Base-by-base conservation (phyloP, 805 yeast genomes). In the Saccharomyces kudriavzevii region DNA sequence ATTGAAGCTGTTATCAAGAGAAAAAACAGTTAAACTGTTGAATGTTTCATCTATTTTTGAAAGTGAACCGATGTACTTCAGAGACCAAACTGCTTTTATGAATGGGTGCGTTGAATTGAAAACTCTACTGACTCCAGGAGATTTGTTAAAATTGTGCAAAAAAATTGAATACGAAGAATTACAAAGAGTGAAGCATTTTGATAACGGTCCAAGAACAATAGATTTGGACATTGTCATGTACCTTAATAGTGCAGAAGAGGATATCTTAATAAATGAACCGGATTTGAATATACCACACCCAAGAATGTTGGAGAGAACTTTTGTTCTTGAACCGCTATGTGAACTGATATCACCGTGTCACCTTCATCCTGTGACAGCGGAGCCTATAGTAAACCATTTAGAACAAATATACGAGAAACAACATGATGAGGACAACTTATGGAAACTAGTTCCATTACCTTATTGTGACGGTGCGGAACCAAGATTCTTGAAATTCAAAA, bases 121-220 rank as follows among this genome's bases (percentile, higher is more conserved):
- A n/a, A 91, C 97, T 0, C 58, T 58, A 0, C 73, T 84, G 20
- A 58, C 74, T 2, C 98, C 99, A 1, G 74, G 76, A 31, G 84
- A 81, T 0, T 71, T 94, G 14, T 71, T 94, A 30, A 66, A 67
- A 22, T 70, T 76, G 8, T 69, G 91, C 54, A 92, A 94, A 64
- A 73, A 77, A 26, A 85, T 94, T 47, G 99, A 94, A 68, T 89
- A 89, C 61, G 74, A 81, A 6, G 78, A 77, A 13, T 73, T 91
- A 35, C 74, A 79, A 4, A 74, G 99, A 46, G 84, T 84, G 24
- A 94, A 94, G 66, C 71, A 82, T 46, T 77, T 89, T 59, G 91
- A 87, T 13, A 94, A 94, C 67, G 97, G 99, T 0, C 99, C 99
- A 8, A 76, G 99, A 54, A 73, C 88, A 11, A 87, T 94, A 51